A percentile compares a stretch with the other conserved stretches of the same genome.
Evolutionary conservation across 768 basidiomycete species (phyloP).

Genomic region (Suillus alpinus): DNA sequence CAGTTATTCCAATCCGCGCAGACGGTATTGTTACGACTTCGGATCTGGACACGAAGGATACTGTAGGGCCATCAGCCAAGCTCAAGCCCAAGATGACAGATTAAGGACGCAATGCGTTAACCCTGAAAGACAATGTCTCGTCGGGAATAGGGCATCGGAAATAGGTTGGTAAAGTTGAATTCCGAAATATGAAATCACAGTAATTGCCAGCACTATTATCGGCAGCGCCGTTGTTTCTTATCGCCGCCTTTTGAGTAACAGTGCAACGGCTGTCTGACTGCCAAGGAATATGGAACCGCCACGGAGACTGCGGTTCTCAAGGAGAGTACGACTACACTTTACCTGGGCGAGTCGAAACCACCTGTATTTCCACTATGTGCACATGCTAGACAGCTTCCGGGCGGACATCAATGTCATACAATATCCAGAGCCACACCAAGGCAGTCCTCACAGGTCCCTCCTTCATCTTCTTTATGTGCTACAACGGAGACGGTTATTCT

Average conservation of each 20-base stretch:
- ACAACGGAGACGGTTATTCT: background rate
- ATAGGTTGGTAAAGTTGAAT: background rate
- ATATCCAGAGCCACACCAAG: background rate
- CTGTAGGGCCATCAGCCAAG: background rate
- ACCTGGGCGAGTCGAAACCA: background rate
- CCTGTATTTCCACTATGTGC: background rate
- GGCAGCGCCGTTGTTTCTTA: background rate
- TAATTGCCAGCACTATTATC: background rate
- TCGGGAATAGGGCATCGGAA: background rate
- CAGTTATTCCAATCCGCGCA: background rate
- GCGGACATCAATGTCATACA: background rate
- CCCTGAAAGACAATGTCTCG: background rate
- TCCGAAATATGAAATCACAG: background rate
- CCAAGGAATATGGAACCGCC: background rate
- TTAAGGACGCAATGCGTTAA: background rate
- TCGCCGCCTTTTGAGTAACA: background rate
- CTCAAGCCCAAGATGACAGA: background rate
- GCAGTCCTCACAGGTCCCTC: background rate
- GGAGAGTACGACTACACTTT: background rate
- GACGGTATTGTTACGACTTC: background rate
- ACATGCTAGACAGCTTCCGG: background rate
- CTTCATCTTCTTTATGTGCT: background rate
- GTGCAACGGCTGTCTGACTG: background rate
- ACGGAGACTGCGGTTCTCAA: background rate
- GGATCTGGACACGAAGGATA: background rate